phyloP scores from a whole-genome alignment of 257 asterid genomes.

The Petrea volubilis region DNA sequence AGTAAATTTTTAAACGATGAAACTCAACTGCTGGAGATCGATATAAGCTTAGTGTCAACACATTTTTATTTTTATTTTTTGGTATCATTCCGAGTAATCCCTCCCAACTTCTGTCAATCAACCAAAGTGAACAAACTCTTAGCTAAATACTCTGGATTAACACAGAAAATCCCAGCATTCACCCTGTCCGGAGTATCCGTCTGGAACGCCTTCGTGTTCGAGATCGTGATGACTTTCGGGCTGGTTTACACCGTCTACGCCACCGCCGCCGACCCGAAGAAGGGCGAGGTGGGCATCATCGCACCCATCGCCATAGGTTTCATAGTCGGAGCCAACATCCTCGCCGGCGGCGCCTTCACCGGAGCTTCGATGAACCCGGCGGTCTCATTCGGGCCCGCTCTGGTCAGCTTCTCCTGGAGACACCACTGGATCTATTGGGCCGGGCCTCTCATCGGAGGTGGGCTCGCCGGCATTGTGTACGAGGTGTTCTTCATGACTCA shows the following conservation, averaged over 20 bases:
- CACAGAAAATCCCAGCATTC: slow-evolving; percentile 37
- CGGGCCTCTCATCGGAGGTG: slow-evolving; percentile 70
- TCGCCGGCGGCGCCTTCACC: slow-evolving; percentile 71
- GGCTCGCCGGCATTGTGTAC: slow-evolving; percentile 58
- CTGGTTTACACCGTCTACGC: slow-evolving; percentile 83
- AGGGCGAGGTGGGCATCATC: slow-evolving; percentile 58
- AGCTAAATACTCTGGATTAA: not conserved
- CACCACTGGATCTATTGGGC: slow-evolving; percentile 84
- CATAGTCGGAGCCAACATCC: slow-evolving; percentile 73
- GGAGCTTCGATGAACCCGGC: slow-evolving; percentile 95
- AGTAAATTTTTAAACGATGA: no score
- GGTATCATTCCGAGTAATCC: no score
- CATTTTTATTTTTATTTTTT: no score
- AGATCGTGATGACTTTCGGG: slow-evolving; percentile 80
- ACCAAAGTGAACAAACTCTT: no score
- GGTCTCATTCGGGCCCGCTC: slow-evolving; percentile 71
- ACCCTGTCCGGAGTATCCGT: slow-evolving; percentile 46
- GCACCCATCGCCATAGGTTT: slow-evolving; percentile 76
- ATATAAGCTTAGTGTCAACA: no score
- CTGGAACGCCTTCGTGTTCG: slow-evolving; percentile 59
- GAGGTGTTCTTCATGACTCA: slow-evolving; percentile 56
- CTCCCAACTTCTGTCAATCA: no score
- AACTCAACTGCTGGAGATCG: no score
- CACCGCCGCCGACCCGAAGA: slow-evolving; percentile 74
- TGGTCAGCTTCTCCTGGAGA: slow-evolving; percentile 60